Conservation (phyloP, 306 rosid genomes). For the Quercus gilva region DNA sequence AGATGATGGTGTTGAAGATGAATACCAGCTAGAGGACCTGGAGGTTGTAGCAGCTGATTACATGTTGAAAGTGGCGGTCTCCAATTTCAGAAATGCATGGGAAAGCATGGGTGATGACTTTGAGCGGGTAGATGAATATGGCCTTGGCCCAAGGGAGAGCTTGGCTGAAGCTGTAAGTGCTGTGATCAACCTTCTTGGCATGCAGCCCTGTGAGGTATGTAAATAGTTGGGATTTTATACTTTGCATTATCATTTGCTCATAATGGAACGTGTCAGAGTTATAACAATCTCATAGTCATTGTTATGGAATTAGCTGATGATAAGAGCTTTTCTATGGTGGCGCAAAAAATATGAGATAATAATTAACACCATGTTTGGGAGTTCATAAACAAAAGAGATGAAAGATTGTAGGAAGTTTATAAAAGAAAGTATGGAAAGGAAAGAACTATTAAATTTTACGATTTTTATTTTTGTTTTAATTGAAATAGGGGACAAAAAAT, state of each 20-base stretch:
- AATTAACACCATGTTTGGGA: too few relatives aligned
- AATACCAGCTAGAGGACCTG: conserved; percentile 94
- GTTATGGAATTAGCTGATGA: background rate
- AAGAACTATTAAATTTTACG: too few relatives aligned
- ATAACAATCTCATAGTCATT: background rate
- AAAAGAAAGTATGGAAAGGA: too few relatives aligned
- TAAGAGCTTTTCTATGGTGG: background rate
- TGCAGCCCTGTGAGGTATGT: conserved; percentile 98
- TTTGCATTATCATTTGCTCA: conserved; percentile 1
- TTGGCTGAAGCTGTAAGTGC: conserved; percentile 80
- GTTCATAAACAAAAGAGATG: too few relatives aligned
- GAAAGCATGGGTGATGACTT: conserved; percentile 71
- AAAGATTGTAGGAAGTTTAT: too few relatives aligned
- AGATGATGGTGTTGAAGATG: conserved; percentile 97
- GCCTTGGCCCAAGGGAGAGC: conserved; percentile 91
- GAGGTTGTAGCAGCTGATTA: conserved; percentile 97
- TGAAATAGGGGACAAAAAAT: too few relatives aligned
- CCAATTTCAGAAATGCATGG: conserved; percentile 93
- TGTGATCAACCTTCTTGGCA: conserved; percentile 85
- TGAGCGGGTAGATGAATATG: conserved; percentile 91
- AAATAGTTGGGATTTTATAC: conserved; percentile 5
- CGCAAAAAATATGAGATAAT: background rate
- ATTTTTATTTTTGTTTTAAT: too few relatives aligned
- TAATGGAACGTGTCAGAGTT: background rate
- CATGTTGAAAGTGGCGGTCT: conserved; percentile 80